Evolutionary conservation across 306 rosid genomes (phyloP).

Genomic region (Prunus dulcis): DNA sequence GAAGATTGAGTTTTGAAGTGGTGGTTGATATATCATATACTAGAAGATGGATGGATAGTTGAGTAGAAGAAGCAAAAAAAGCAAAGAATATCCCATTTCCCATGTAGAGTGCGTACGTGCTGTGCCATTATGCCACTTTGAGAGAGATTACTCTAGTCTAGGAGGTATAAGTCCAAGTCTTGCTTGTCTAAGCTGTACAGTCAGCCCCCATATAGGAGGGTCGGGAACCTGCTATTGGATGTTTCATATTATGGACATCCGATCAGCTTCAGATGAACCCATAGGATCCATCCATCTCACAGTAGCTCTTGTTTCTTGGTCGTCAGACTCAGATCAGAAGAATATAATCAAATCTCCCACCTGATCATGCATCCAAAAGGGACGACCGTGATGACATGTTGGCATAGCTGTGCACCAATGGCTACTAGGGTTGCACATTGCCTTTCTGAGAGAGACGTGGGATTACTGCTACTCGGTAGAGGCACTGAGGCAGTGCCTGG

Average conservation of each 20-base stretch:
- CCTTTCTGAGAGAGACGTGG: background rate
- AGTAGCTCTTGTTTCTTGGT: background rate
- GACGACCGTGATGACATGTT: background rate
- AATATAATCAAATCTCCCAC: background rate
- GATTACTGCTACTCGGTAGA: background rate
- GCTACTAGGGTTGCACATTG: background rate
- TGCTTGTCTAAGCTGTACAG: conserved; percentile 17
- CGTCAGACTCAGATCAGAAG: background rate
- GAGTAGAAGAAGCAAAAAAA: conserved; percentile 3
- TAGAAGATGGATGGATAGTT: background rate
- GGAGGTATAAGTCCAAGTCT: background rate
- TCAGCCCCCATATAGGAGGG: conserved; percentile 23
- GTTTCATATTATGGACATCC: conserved; percentile 1
- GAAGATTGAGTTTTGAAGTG: background rate
- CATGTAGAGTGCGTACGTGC: conserved; percentile 20
- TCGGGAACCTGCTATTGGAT: conserved; percentile 24
- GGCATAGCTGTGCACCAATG: background rate
- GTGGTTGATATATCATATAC: background rate
- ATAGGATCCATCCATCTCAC: background rate
- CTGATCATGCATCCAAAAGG: background rate
- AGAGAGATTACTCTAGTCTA: background rate
- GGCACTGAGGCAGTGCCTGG: background rate
- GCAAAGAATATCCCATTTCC: conserved; percentile 8
- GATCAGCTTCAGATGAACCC: conserved; percentile 2
- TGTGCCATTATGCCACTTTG: conserved; percentile 18